Conservation (phyloP, 1,284 basidiomycete species). For the Ganoderma lucidum region DNA sequence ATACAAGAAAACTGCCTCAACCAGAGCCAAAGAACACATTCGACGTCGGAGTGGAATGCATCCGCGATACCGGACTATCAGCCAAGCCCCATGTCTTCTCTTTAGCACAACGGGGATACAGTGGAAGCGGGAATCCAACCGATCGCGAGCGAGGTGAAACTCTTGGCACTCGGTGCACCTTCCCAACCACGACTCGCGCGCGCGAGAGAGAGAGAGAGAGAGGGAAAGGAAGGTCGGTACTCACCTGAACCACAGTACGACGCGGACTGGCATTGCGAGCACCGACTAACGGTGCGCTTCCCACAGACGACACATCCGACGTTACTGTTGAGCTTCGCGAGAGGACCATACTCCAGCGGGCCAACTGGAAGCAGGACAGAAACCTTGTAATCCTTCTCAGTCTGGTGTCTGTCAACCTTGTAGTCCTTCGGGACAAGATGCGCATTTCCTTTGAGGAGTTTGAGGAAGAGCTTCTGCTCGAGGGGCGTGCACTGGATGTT, state of each 20-base stretch:
- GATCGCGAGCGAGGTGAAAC: too few species aligned
- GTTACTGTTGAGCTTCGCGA: conserved; percentile 46
- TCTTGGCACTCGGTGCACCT: too few species aligned
- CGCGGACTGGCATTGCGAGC: conserved; percentile 47
- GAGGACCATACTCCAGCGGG: conserved; percentile 46
- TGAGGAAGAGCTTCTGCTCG: not conserved
- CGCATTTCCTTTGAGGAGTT: not conserved
- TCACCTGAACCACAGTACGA: conserved; percentile 48
- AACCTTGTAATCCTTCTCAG: conserved; percentile 38
- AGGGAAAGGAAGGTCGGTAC: not conserved
- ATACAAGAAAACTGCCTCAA: not conserved
- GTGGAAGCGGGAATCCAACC: not conserved
- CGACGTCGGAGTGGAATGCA: not conserved
- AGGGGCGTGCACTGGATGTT: conserved; percentile 45
- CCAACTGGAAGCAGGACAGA: conserved; percentile 50
- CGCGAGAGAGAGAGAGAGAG: not conserved
- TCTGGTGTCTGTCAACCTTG: conserved; percentile 28
- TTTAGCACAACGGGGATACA: not conserved
- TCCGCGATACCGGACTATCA: not conserved
- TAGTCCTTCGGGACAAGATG: conserved; percentile 35
- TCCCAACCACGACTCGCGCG: not conserved
- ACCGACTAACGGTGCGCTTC: conserved; percentile 42
- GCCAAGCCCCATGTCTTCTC: not conserved
- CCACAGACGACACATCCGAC: conserved; percentile 50
- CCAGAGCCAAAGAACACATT: too few species aligned